Evolutionary conservation across 352 stramenopile genomes (phyloP), one percentile per base, ranked within the genome.

Genomic region (Globisporangium orthogonon): DNA sequence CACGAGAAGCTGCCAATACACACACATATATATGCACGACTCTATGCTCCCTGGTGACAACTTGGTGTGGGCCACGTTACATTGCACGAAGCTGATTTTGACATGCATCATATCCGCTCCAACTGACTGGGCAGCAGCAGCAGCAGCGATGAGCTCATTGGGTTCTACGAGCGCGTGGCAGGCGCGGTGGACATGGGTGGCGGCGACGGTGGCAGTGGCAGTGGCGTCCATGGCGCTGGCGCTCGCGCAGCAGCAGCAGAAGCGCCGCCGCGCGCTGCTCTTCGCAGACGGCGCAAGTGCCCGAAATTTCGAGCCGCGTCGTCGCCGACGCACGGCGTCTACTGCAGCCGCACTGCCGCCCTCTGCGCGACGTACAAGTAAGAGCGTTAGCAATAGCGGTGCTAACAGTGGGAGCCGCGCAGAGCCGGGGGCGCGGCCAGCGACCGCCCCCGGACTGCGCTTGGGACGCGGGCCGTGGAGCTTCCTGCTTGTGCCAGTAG

Each of bases 141-240:
- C 9, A 40, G 35, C 35, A 43, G 11, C 37, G 37, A 49, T 49
- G 44, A 49, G 44, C 44, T 49, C 44, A 11, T 49, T 43, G 11
- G 37, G 11, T 23, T 23, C 13, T 3, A 4, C 37, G 18, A 14
- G 44, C 18, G 44, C 44, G 6, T 49, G 44, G 44, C 44, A 49
- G 44, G 44, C 55, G 11, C 60, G 58, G n/a, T 67, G 60, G 49
- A 58, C 67, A 18, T 74, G 70, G 70, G 45, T 68, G n/a, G 58
- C 70, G 1, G 70, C 59, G 23, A 53, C 66, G 33, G 61, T 70
- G 63, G 55, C 60, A 10, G 49, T 70, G 6, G 52, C 63, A 29
- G 35, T 66, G 33, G 65, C 71, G 58, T 78, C 70, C 40, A 60
- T 73, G 48, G 67, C 62, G 11, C n/a, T 75, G 17, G 66, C 73